Conservation (phyloP, 805 yeast genomes). For the Hagleromyces aurorensis region DNA sequence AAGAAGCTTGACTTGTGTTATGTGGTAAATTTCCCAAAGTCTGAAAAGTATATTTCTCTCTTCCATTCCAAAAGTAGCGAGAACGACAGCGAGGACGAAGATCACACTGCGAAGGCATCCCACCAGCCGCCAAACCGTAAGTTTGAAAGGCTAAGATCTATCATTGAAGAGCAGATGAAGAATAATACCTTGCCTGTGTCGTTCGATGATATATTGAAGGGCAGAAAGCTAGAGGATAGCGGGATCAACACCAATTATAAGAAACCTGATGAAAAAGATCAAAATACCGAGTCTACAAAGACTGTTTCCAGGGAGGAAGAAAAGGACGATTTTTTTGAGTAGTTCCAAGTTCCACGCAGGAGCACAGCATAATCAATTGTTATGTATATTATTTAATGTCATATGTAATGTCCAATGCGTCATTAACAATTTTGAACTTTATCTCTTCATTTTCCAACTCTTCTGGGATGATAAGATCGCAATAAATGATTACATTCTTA, state of each 20-base stretch:
- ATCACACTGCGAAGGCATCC: constrained; percentile 36
- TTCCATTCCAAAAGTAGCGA: constrained; percentile 48
- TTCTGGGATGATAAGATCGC: constrained; percentile 44
- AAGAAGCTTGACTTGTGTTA: constrained; percentile 67
- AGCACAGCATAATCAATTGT: constrained; percentile 1
- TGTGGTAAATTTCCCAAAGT: constrained; percentile 66
- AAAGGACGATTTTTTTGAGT: constrained; percentile 41
- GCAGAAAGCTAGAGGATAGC: constrained; percentile 27
- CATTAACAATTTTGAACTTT: constrained; percentile 48
- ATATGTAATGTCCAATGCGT: constrained; percentile 55
- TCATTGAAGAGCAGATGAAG: constrained; percentile 44
- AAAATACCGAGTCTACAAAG: constrained; percentile 10
- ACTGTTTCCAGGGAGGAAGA: constrained; percentile 25
- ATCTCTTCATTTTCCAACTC: constrained; percentile 40
- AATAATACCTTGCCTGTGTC: constrained; percentile 51
- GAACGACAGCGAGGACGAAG: constrained; percentile 20
- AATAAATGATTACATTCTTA: constrained; percentile 26
- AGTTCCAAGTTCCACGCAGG: constrained; percentile 4
- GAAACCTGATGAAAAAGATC: constrained; percentile 9
- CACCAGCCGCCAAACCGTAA: no score
- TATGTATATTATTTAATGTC: constrained; percentile 17
- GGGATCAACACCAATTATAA: constrained; percentile 22
- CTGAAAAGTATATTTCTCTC: constrained; percentile 70
- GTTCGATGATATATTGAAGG: constrained; percentile 36
- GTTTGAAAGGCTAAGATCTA: constrained; percentile 42